Base-by-base conservation (phyloP, 768 basidiomycete species). In the Clitopilus passeckerianus region DNA sequence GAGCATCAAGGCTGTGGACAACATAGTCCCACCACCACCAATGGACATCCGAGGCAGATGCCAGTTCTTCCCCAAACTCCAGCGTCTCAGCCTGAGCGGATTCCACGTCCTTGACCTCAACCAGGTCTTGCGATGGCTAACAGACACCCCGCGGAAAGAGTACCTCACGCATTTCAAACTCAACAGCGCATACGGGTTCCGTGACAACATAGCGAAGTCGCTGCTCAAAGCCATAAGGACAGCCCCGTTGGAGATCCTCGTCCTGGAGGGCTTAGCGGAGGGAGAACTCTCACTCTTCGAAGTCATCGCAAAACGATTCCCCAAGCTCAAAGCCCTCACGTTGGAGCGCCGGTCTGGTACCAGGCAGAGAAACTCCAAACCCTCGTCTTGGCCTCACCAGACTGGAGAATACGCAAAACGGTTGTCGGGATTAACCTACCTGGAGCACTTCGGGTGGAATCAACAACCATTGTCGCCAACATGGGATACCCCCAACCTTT, bases 361-460 rank as follows among this genome's bases (percentile, higher is more conserved):
- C 20, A n/a, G 59, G 33, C 54, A 54, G 35, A 8, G 23, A 5
- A 12, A 54, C 41, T 18, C 20, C 20, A 27, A 22, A 23, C 23
- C 54, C 15, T 27, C 24, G 15, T 9, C 33, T 22, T 59, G 59
- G 59, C 59, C 59, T 3, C 16, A 37, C 14, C 53, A 30, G n/a
- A 55, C 30, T 22, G 54, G 59, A 52, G 53, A 59, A 18, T 59
- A 59, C 41, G 59, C 59, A 18, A 5, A 27, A 15, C 59, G 54
- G 5, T 41, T 59, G 10, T n/a, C 34, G 15, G 35, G 41, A 15
- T 44, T 59, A 10, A 4, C 24, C 23, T 33, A 15, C 18, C 43
- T 59, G 6, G 12, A 56, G 34, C 54, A 59, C 23, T 59, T 59
- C 50, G 52, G 59, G 2, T 59, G 54, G 59, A 59, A 59, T 20